Percentiles rank a stretch among this genome's conserved stretches.
These are phyloP conservation scores for Kwoniella europaea DNA, from an alignment of 768 basidiomycete species.

Conservation along the genomic window DNA sequence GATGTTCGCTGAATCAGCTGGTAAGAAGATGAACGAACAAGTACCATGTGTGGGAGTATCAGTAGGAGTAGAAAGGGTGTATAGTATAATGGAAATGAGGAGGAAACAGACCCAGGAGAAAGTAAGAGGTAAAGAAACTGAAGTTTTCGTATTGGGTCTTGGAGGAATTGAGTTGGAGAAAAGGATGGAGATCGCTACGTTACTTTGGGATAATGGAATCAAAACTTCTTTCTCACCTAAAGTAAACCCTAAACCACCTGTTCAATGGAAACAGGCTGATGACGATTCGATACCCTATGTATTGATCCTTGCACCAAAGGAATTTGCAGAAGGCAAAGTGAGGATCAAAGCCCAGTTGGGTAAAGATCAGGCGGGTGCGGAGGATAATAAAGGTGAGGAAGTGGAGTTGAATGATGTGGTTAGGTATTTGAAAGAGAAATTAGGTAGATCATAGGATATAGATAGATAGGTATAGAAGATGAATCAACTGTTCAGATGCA, in stretches of 20 bases:
- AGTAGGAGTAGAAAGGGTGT: constrained; percentile 91
- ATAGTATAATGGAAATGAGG: constrained; percentile 85
- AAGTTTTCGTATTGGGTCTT: constrained; percentile 90
- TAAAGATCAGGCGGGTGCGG: constrained; percentile 63
- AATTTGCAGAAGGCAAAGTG: constrained; percentile 81
- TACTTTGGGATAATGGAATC: constrained; percentile 83
- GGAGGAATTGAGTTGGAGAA: constrained; percentile 87
- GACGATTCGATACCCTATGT: constrained; percentile 91
- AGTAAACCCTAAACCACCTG: constrained; percentile 81
- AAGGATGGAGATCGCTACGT: constrained; percentile 76
- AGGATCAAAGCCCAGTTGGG: constrained; percentile 86
- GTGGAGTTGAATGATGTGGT: constrained; percentile 70
- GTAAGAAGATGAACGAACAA: constrained; percentile 63
- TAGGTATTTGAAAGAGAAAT: constrained; percentile 63
- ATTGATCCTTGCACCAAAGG: constrained; percentile 84
- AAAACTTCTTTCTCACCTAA: constrained; percentile 94
- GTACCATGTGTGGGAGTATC: constrained; percentile 91
- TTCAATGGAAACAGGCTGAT: constrained; percentile 89
- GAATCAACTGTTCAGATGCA: not conserved
- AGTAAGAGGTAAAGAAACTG: constrained; percentile 84
- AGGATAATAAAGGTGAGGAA: constrained; percentile 67
- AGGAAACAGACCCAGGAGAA: constrained; percentile 64
- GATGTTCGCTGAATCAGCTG: constrained; percentile 75
- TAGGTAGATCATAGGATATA: constrained; percentile 24
- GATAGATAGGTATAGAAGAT: not conserved